A percentile compares a stretch with the other conserved stretches of the same genome.
Conservation (phyloP, 768 basidiomycete species). For the Lepiota brunneoincarnata region DNA sequence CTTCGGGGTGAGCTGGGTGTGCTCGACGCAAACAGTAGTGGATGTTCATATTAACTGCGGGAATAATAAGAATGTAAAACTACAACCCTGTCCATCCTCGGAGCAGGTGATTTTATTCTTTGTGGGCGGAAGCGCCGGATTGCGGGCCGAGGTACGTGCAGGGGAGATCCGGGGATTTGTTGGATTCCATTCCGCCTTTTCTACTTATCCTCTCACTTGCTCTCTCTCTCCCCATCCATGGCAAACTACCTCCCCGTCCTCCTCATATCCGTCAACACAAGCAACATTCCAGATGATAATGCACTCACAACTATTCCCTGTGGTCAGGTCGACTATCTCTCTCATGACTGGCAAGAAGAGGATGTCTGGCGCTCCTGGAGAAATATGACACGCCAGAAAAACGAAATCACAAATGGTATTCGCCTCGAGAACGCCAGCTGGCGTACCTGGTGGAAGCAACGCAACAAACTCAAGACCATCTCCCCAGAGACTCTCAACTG, state of each 20-base stretch:
- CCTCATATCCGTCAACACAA: slow-evolving; percentile 59
- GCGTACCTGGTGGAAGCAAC: slow-evolving; percentile 99
- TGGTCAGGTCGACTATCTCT: slow-evolving; percentile 97
- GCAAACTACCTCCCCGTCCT: slow-evolving; percentile 61
- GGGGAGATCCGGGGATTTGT: slow-evolving; percentile 13
- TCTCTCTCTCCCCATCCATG: slow-evolving; percentile 16
- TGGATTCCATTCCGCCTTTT: slow-evolving; percentile 14
- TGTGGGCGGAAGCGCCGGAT: background rate
- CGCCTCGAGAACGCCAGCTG: slow-evolving; percentile 97
- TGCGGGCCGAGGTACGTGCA: slow-evolving; percentile 9
- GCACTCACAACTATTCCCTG: slow-evolving; percentile 80
- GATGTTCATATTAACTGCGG: background rate
- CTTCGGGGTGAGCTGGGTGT: no score
- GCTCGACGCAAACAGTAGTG: no score
- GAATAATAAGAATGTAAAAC: background rate
- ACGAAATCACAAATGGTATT: slow-evolving; percentile 93
- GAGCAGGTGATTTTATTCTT: background rate
- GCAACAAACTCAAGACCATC: slow-evolving; percentile 92
- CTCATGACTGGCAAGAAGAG: slow-evolving; percentile 96
- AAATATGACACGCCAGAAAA: slow-evolving; percentile 97
- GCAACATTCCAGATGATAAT: slow-evolving; percentile 68
- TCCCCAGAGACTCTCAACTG: slow-evolving; percentile 98
- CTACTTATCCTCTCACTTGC: slow-evolving; percentile 12
- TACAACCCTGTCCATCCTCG: no score
- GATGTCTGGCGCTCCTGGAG: slow-evolving; percentile 99